Conservation (phyloP, 2,329 filamentous ascomycete genomes). For the Aspergillus sp. region DNA sequence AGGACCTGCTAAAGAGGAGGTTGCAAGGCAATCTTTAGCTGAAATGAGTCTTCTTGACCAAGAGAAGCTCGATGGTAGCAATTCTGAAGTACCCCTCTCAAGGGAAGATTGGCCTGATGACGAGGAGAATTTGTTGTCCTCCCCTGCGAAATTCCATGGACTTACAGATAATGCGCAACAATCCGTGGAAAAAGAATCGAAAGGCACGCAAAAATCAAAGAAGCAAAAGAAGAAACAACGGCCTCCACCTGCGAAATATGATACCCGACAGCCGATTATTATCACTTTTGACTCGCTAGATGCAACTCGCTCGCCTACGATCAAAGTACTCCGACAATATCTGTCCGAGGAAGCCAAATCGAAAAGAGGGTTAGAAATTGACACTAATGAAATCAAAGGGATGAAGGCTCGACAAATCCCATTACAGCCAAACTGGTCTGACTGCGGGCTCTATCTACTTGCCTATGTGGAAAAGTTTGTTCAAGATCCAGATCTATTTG, state of each 20-base stretch:
- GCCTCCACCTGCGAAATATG: slow-evolving; percentile 36
- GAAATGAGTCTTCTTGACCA: slow-evolving; percentile 24
- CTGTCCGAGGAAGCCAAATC: slow-evolving; percentile 65
- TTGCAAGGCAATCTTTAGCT: slow-evolving; percentile 18
- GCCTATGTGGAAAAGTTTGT: slow-evolving; percentile 82
- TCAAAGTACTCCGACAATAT: slow-evolving; percentile 69
- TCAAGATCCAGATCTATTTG: slow-evolving; percentile 65
- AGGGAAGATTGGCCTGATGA: slow-evolving; percentile 26
- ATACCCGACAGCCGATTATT: slow-evolving; percentile 61
- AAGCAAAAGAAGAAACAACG: slow-evolving; percentile 25
- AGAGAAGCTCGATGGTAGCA: slow-evolving; percentile 1
- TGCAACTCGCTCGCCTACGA: slow-evolving; percentile 58
- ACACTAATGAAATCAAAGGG: slow-evolving; percentile 46
- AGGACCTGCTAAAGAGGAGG: slow-evolving; percentile 16
- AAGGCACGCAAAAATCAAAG: slow-evolving; percentile 10
- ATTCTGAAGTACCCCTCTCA: slow-evolving; percentile 4
- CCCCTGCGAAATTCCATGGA: slow-evolving; percentile 12
- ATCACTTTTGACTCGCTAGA: slow-evolving; percentile 85
- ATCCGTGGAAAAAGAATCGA: slow-evolving; percentile 6
- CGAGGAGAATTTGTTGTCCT: slow-evolving; percentile 18
- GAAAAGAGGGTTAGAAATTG: slow-evolving; percentile 52
- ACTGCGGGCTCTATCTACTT: slow-evolving; percentile 84
- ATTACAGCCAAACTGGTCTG: slow-evolving; percentile 74
- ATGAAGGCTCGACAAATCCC: slow-evolving; percentile 74
- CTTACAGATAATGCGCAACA: slow-evolving; percentile 5